phyloP scores from a whole-genome alignment of 2,329 filamentous ascomycete species.

The Penicillium sclerotiorum region DNA sequence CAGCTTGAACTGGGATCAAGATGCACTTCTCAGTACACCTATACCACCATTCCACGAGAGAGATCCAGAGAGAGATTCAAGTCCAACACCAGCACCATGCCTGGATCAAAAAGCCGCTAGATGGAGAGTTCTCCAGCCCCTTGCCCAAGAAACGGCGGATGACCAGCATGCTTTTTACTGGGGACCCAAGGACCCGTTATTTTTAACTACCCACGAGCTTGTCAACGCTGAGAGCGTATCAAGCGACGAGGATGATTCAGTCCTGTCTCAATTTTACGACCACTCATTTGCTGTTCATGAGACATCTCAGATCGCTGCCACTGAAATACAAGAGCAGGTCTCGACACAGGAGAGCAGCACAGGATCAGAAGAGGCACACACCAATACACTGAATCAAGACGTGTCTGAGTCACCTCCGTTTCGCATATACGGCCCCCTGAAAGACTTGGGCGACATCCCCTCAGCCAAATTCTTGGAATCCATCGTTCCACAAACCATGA shows the following conservation, averaged over 20 bases:
- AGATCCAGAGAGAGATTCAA: constrained; percentile 4
- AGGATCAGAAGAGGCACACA: constrained; percentile 21
- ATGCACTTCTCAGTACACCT: constrained; percentile 54
- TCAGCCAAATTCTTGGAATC: constrained; percentile 64
- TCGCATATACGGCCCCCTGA: constrained; percentile 54
- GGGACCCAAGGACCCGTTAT: constrained; percentile 24
- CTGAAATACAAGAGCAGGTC: constrained; percentile 22
- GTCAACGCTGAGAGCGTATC: constrained; percentile 14
- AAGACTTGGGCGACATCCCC: constrained; percentile 71
- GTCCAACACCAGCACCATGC: constrained; percentile 4
- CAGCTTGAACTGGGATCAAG: constrained; percentile 58
- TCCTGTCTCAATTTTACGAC: constrained; percentile 70
- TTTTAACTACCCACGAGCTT: constrained; percentile 36
- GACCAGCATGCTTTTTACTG: constrained; percentile 13
- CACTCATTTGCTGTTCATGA: constrained; percentile 75
- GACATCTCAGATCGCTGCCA: constrained; percentile 41
- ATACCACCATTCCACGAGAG: constrained; percentile 35
- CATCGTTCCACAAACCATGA: constrained; percentile 78
- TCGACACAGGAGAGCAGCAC: constrained; percentile 30
- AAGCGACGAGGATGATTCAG: constrained; percentile 33
- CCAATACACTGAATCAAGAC: constrained; percentile 13
- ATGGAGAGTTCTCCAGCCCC: constrained; percentile 34
- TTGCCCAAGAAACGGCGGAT: constrained; percentile 6
- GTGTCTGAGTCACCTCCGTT: constrained; percentile 8
- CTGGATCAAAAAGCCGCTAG: constrained; percentile 22